phyloP scores from a whole-genome alignment of 306 rosid species.

The Coriaria nepalensis region DNA sequence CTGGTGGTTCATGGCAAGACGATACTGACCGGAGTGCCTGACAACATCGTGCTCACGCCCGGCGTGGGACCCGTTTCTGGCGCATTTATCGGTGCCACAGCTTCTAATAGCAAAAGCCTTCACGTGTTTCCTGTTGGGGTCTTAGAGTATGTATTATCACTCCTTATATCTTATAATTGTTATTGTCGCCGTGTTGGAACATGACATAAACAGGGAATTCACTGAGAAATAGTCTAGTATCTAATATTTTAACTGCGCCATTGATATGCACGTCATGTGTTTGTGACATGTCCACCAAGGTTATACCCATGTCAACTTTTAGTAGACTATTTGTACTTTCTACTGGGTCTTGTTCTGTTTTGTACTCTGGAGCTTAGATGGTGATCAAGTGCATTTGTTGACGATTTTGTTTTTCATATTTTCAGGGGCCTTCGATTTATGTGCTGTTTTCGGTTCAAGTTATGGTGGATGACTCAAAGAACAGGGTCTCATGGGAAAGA shows the following conservation, averaged over 20 bases:
- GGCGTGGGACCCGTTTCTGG: slow-evolving; percentile 60
- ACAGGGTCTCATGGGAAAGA: slow-evolving; percentile 85
- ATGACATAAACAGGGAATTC: not conserved
- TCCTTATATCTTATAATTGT: not conserved
- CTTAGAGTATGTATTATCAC: slow-evolving; percentile 52
- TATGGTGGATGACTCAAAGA: slow-evolving; percentile 99
- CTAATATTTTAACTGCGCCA: too few relatives aligned
- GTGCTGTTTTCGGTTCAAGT: slow-evolving; percentile 88
- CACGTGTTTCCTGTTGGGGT: slow-evolving; percentile 81
- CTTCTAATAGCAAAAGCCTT: slow-evolving; percentile 56
- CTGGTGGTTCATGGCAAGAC: slow-evolving; percentile 85
- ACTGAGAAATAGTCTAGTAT: not conserved
- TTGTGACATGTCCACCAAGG: too few relatives aligned
- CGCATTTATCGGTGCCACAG: slow-evolving; percentile 73
- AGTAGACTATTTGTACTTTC: too few relatives aligned
- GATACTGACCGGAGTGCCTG: slow-evolving; percentile 65
- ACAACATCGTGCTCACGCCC: slow-evolving; percentile 61
- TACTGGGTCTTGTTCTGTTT: too few relatives aligned
- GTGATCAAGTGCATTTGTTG: too few relatives aligned
- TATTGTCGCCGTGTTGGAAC: too few relatives aligned
- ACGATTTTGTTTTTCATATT: slow-evolving; percentile 2
- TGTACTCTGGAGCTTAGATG: too few relatives aligned
- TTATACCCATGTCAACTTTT: too few relatives aligned
- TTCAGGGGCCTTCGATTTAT: slow-evolving; percentile 64
- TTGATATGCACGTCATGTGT: too few relatives aligned